A percentile compares a stretch with the other conserved stretches of the same genome.
Evolutionary conservation across 495 filamentous ascomycete species (phyloP).

Genomic region (Penicillium ucsense): DNA sequence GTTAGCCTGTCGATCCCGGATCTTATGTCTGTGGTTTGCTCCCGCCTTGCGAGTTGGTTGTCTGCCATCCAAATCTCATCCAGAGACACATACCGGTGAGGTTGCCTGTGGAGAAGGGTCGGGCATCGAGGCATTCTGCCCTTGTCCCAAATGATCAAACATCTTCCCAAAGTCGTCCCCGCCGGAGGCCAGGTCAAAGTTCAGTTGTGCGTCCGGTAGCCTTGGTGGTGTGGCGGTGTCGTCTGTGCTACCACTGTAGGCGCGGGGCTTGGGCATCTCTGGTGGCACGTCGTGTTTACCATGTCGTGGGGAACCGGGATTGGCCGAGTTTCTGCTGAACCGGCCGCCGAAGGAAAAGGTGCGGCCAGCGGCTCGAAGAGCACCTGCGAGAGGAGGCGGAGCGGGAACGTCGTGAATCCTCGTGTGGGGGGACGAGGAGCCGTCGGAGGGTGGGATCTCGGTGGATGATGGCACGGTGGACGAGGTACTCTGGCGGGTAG

Average conservation of each 20-base stretch:
- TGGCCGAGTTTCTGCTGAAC: conserved; percentile 30
- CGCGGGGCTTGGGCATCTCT: conserved; percentile 32
- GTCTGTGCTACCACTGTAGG: conserved; percentile 45
- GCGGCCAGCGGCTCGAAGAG: conserved; percentile 55
- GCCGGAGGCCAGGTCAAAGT: conserved; percentile 28
- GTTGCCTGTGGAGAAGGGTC: conserved; percentile 14
- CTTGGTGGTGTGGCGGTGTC: conserved; percentile 65
- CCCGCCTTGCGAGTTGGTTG: not conserved
- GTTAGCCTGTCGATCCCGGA: conserved; percentile 7
- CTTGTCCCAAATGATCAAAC: conserved; percentile 53
- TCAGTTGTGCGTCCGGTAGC: conserved; percentile 48
- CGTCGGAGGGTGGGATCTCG: conserved; percentile 48
- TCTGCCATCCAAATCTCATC: too few species aligned
- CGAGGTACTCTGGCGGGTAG: conserved; percentile 58
- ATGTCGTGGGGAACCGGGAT: conserved; percentile 33
- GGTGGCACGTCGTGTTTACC: conserved; percentile 14
- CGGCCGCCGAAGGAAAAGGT: conserved; percentile 61
- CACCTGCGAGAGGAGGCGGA: conserved; percentile 39
- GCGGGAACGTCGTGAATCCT: conserved; percentile 47
- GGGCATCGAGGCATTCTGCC: conserved; percentile 29
- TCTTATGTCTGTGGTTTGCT: not conserved
- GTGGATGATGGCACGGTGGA: conserved; percentile 67
- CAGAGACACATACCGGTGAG: conserved; percentile 12
- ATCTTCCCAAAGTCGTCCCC: conserved; percentile 58
- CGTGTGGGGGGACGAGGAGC: conserved; percentile 40